These are phyloP conservation scores for Aspergillus bombycis DNA, from an alignment of 2,329 filamentous ascomycete genomes.

Conservation along the genomic window DNA sequence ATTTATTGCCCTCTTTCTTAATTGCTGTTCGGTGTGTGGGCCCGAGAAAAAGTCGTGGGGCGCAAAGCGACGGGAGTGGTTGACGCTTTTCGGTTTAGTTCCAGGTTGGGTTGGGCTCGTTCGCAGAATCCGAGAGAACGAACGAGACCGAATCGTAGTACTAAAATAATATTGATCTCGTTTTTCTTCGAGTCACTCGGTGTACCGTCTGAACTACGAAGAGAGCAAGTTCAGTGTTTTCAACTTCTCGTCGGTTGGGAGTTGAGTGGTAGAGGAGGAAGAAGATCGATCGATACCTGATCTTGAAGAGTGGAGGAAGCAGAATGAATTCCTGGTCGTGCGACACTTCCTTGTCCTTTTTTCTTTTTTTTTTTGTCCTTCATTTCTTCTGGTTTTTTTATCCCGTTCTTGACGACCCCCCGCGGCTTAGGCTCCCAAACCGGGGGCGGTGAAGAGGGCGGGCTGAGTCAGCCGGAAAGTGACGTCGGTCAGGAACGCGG, in stretches of 20 bases:
- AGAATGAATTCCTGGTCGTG: not conserved
- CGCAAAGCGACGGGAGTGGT: slow-evolving; percentile 8
- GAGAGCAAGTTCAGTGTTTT: not conserved
- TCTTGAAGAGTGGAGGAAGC: not conserved
- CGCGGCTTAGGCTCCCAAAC: not conserved
- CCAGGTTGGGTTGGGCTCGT: not conserved
- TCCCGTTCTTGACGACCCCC: slow-evolving; percentile 6
- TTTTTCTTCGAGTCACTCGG: not conserved
- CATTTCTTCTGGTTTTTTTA: slow-evolving; percentile 8
- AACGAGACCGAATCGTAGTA: not conserved
- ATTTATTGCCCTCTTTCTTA: slow-evolving; percentile 4
- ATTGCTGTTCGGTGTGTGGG: slow-evolving; percentile 13
- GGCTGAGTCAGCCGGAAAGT: not conserved
- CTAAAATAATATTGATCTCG: not conserved
- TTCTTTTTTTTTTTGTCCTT: slow-evolving; percentile 11
- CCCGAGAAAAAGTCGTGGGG: slow-evolving; percentile 15
- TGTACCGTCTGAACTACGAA: not conserved
- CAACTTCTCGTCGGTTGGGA: not conserved
- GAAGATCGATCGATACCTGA: not conserved
- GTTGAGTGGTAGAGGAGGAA: slow-evolving; percentile 4
- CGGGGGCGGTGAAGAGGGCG: not conserved
- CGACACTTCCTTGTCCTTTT: not conserved
- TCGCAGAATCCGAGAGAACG: not conserved
- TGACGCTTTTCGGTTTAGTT: not conserved
- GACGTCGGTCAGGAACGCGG: slow-evolving; percentile 1